Base-by-base conservation (phyloP, 345 rosid species). In the Gossypioides kirkii region DNA sequence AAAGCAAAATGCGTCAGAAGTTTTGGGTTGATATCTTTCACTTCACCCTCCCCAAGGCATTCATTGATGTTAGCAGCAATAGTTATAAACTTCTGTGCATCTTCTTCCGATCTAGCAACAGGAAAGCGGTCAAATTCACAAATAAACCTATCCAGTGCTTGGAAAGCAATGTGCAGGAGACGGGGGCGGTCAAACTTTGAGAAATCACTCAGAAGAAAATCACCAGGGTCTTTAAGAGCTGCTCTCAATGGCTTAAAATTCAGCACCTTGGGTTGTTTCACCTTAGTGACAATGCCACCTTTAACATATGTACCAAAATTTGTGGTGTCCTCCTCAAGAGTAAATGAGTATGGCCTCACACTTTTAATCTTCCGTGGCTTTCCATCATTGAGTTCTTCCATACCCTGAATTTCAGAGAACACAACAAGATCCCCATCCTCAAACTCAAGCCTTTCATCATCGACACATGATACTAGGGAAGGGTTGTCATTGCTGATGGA, bases 201-300 rank as follows among this genome's bases (percentile, higher is more conserved):
- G 84, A 91, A 95, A 80, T 95, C 99, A 66, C 96, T 90, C 54
- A 92, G 80, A 54, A 95, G 98, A 84, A 95, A 95, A 77, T 92
- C 98, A 45, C 98, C 99, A 43, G 99, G 98, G 76, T 95, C 87
- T 72, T 83, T 84, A 32, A 95, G 85, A 10, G 99, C 99, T 80
- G 92, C 97, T 73, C 88, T 85, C 83, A 95, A 71, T 14, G 94
- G 90, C 86, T 89, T 95, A 77, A 95, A 95, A 56, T 86, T 88
- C 84, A 95, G 80, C 55, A 85, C 79, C 81, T 91, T 95, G 18
- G 98, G 88, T 78, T 86, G 94, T 77, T 95, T 95, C 82, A 88
- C 93, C 81, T 92, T 98, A 60, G 98, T 95, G 26, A 91, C 99
- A 76, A 95, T 95, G 58, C 99, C 99, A 78, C 99, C 99, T 83